Conservation (phyloP, 2,329 filamentous ascomycete genomes). For the Colletotrichum camelliae region DNA sequence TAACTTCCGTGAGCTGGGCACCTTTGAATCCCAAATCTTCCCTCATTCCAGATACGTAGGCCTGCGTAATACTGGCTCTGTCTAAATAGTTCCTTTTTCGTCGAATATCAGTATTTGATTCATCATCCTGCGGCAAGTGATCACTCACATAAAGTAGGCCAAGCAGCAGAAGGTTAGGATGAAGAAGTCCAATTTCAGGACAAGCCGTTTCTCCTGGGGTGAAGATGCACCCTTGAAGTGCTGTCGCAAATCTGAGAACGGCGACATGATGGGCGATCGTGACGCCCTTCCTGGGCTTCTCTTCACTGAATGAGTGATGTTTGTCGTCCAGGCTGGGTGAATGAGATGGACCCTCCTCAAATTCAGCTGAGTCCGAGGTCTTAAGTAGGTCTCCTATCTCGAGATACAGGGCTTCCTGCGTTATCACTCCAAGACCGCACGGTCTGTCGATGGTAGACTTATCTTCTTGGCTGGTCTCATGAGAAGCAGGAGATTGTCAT, state of each 20-base stretch:
- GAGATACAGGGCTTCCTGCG: neutral
- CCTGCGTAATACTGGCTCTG: neutral
- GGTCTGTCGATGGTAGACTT: neutral
- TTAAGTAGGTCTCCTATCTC: neutral
- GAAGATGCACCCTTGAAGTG: neutral
- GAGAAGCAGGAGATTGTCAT: neutral
- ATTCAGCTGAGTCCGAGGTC: neutral
- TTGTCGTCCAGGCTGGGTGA: neutral
- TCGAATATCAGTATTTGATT: neutral
- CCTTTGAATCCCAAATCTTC: neutral
- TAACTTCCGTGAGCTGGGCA: neutral
- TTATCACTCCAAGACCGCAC: neutral
- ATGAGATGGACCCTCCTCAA: neutral
- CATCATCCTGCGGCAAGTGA: neutral
- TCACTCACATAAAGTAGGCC: neutral
- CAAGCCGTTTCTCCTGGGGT: neutral
- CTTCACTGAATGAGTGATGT: neutral
- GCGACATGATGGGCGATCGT: neutral
- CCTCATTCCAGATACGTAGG: neutral
- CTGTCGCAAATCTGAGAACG: neutral
- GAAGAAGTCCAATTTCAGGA: neutral
- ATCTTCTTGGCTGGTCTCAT: neutral
- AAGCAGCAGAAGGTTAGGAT: slow-evolving; percentile 1
- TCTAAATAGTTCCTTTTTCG: neutral
- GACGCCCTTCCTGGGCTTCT: neutral